Conservation (phyloP, 192 early-diverging fungal genomes). For the Rhizoclosmatium sp. region DNA sequence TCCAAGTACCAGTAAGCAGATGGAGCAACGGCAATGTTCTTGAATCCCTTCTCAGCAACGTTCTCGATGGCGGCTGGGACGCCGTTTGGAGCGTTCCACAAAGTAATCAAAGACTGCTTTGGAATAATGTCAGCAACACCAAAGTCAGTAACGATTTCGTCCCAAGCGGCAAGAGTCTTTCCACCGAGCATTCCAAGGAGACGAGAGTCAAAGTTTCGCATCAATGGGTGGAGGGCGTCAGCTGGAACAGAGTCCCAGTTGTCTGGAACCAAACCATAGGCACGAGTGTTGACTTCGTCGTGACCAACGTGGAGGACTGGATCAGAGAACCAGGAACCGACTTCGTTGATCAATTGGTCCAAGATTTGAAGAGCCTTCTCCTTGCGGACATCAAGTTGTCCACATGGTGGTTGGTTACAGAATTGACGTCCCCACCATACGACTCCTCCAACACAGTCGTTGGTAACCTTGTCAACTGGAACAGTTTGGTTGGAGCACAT, state of each 20-base stretch:
- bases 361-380: conserved; percentile 68
- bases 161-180: conserved; percentile 17
- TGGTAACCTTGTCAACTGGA: neutral
- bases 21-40: neutral
- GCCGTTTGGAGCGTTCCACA: neutral
- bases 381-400: conserved; percentile 69
- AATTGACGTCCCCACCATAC: neutral
- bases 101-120: conserved; percentile 6
- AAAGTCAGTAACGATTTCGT: conserved; percentile 2
- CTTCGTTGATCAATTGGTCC: conserved; percentile 69
- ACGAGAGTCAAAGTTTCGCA: neutral
- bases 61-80: neutral
- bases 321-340: conserved; percentile 73
- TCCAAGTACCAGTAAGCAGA: conserved; percentile 13
- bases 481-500: neutral
- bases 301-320: conserved; percentile 74
- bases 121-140: neutral
- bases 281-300: conserved; percentile 38
- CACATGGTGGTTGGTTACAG: conserved; percentile 73
- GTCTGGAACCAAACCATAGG: neutral
- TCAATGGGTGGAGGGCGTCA: neutral
- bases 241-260: neutral
- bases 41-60: neutral
- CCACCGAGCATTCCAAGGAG: neutral
- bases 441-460: neutral